These are phyloP conservation scores for Pythium plurisporium DNA, from an alignment of 352 stramenopile genomes.

Conservation along the genomic window DNA sequence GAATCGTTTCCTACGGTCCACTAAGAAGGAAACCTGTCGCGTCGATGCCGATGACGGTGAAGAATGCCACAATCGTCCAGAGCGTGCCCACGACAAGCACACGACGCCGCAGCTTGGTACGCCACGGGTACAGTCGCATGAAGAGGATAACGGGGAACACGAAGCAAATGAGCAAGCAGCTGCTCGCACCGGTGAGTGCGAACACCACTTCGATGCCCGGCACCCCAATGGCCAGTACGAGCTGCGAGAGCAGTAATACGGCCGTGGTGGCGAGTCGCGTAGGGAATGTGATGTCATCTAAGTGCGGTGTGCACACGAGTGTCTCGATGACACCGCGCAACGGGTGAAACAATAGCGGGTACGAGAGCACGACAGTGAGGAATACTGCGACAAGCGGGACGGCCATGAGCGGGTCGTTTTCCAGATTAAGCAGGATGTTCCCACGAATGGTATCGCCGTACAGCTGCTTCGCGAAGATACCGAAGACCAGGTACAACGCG, in stretches of 20 bases:
- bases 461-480: slow-evolving; percentile 41
- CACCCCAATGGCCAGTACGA: slow-evolving; percentile 50
- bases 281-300: slow-evolving; percentile 39
- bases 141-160: slow-evolving; percentile 27
- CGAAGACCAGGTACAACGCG: slow-evolving; percentile 59
- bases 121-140: slow-evolving; percentile 20
- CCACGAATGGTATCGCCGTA: slow-evolving; percentile 53
- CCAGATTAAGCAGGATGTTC: slow-evolving; percentile 80
- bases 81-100: slow-evolving; percentile 3
- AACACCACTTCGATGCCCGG: slow-evolving; percentile 69
- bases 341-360: slow-evolving; percentile 70
- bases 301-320: slow-evolving; percentile 39
- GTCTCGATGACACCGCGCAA: slow-evolving; percentile 59
- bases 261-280: slow-evolving; percentile 48
- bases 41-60: slow-evolving; percentile 3
- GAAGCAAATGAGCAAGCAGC: slow-evolving; percentile 56
- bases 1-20: neutral
- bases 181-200: slow-evolving; percentile 57
- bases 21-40: slow-evolving; percentile 15
- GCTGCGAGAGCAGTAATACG: slow-evolving; percentile 48
- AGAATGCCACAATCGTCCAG: slow-evolving; percentile 10
- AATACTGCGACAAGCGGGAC: slow-evolving; percentile 68
- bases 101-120: neutral
- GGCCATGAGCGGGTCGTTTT: slow-evolving; percentile 65
- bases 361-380: slow-evolving; percentile 66